Conservation (phyloP, 2,329 filamentous ascomycete species). For the Bipolaris gigantea region DNA sequence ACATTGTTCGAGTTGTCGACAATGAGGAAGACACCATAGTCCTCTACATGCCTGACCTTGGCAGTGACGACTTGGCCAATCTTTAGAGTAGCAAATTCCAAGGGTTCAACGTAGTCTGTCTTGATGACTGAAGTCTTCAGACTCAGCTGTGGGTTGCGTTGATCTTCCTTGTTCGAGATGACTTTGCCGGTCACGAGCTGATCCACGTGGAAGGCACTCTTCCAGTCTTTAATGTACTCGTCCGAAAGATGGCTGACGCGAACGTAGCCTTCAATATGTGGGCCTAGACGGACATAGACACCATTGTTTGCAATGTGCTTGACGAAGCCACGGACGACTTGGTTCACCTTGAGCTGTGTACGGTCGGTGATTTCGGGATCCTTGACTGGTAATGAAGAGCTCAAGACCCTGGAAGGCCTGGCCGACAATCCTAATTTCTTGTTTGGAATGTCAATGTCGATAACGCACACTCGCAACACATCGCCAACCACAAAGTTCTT, state of each 20-base stretch:
- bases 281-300: conserved; percentile 81
- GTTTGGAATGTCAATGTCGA: conserved; percentile 78
- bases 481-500: conserved; percentile 79
- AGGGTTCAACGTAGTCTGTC: conserved; percentile 71
- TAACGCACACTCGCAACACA: conserved; percentile 81
- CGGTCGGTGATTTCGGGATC: conserved; percentile 76
- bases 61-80: conserved; percentile 82
- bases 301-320: conserved; percentile 89
- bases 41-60: conserved; percentile 88
- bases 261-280: conserved; percentile 78
- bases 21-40: conserved; percentile 93
- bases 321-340: conserved; percentile 86
- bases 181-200: conserved; percentile 90
- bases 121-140: conserved; percentile 84
- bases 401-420: conserved; percentile 84
- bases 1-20: conserved; percentile 85
- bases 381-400: conserved; percentile 76
- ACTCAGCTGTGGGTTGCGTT: conserved; percentile 78
- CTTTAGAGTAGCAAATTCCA: conserved; percentile 76
- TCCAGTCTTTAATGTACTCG: conserved; percentile 92
- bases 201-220: conserved; percentile 81
- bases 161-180: conserved; percentile 67
- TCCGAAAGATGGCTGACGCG: conserved; percentile 89
- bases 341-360: conserved; percentile 72
- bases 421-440: conserved; percentile 82